Conservation (phyloP, 805 yeast species). For the Kluyveromyces wickerhamii region DNA sequence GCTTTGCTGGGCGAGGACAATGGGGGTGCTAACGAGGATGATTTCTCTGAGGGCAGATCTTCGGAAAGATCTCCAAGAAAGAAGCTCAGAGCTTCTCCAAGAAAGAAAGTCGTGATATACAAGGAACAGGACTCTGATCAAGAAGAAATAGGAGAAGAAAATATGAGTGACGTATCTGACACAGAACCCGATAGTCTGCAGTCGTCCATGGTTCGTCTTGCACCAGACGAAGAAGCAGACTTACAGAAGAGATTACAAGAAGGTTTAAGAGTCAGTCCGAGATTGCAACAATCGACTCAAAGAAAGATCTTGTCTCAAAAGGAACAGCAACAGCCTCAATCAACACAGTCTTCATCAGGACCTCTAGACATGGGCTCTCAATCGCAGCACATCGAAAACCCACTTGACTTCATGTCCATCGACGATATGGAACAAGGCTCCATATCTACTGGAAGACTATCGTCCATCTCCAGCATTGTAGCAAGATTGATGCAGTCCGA, state of each 20-base stretch:
- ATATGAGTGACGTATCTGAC: constrained; percentile 6
- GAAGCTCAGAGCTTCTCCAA: constrained; percentile 30
- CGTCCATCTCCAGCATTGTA: constrained; percentile 38
- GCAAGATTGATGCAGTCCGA: constrained; percentile 41
- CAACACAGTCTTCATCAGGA: constrained; percentile 4
- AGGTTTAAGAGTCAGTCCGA: constrained; percentile 27
- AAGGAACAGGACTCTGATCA: constrained; percentile 30
- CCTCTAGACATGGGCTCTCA: constrained; percentile 5
- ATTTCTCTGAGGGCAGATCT: constrained; percentile 20
- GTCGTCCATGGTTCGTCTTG: constrained; percentile 22
- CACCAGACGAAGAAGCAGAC: constrained; percentile 27
- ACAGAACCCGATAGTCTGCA: constrained; percentile 8
- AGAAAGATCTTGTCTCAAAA: constrained; percentile 3
- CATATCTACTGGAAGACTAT: constrained; percentile 44
- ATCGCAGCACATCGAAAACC: constrained; percentile 15
- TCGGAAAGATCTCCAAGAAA: constrained; percentile 30
- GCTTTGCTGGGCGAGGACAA: constrained; percentile 54
- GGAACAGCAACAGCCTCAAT: background rate
- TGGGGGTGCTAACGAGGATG: constrained; percentile 16
- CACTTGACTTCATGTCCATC: constrained; percentile 14
- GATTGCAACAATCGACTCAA: constrained; percentile 7
- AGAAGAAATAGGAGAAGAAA: constrained; percentile 22
- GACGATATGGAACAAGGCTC: constrained; percentile 24
- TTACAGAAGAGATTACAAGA: constrained; percentile 20
- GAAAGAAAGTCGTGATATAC: constrained; percentile 21